phyloP scores from a whole-genome alignment of 2,329 filamentous ascomycete species.

The Alternaria rosae region DNA sequence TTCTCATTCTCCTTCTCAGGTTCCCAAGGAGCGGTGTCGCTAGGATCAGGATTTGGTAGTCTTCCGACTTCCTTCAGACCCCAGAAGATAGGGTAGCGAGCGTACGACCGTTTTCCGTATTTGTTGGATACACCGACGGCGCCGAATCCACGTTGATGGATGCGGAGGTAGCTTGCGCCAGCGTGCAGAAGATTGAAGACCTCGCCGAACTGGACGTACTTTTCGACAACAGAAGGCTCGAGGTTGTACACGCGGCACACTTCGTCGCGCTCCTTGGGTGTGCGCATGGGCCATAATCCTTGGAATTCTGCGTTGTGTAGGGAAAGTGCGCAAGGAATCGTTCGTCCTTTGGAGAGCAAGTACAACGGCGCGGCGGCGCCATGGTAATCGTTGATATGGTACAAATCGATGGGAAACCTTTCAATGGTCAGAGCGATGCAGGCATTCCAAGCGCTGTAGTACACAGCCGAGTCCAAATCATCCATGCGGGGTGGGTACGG shows the following conservation, averaged over 20 bases:
- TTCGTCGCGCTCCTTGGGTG: constrained; percentile 65
- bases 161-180: constrained; percentile 69
- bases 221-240: constrained; percentile 62
- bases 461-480: constrained; percentile 71
- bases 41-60: constrained; percentile 71
- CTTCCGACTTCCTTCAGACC: constrained; percentile 66
- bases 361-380: neutral
- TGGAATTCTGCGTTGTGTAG: neutral
- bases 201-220: constrained; percentile 72
- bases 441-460: constrained; percentile 75
- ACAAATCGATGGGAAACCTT: constrained; percentile 55
- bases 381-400: neutral
- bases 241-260: constrained; percentile 72
- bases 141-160: constrained; percentile 72
- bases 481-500: constrained; percentile 66
- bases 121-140: constrained; percentile 52
- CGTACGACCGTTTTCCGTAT: constrained; percentile 71
- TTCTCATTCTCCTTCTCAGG: constrained; percentile 39
- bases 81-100: constrained; percentile 75
- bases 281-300: constrained; percentile 38
- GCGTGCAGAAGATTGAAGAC: constrained; percentile 74
- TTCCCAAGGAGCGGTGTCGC: constrained; percentile 68
- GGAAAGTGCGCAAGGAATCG: neutral
- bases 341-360: neutral
- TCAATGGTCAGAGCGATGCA: constrained; percentile 70